Percentiles rank a stretch among this genome's conserved stretches.
Conservation (phyloP, 2,329 filamentous ascomycete genomes). For the Colletotrichum graminicola region DNA sequence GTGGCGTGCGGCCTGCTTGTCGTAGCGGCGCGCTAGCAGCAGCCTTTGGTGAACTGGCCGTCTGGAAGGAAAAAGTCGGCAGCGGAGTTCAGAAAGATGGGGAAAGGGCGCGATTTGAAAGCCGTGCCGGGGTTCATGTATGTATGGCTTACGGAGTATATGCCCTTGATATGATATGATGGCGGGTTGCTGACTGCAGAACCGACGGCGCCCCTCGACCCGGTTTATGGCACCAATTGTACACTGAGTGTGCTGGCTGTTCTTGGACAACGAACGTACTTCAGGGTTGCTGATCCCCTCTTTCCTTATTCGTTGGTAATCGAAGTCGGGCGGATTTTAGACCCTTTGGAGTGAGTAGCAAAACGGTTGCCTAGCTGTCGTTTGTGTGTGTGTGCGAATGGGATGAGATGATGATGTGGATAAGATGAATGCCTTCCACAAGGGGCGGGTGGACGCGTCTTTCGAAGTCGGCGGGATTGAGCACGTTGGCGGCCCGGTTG, state of each 20-base stretch:
- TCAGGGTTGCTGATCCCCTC: constrained; percentile 6
- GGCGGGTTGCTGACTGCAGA: constrained; percentile 42
- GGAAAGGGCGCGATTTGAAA: constrained; percentile 30
- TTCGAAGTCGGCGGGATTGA: background rate
- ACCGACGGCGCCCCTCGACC: constrained; percentile 30
- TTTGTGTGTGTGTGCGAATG: background rate
- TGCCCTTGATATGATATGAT: constrained; percentile 19
- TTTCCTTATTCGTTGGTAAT: constrained; percentile 20
- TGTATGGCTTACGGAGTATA: constrained; percentile 15
- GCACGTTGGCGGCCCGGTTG: constrained; percentile 16
- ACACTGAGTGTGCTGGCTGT: background rate
- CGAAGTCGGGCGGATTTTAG: constrained; percentile 8
- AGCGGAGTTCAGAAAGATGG: constrained; percentile 35
- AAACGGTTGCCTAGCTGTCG: constrained; percentile 7
- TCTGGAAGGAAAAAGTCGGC: constrained; percentile 33
- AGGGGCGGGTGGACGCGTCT: background rate
- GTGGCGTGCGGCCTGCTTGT: constrained; percentile 32
- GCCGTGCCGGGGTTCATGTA: constrained; percentile 6
- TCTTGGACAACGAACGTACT: background rate
- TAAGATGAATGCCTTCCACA: background rate
- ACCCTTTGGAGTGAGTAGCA: constrained; percentile 24
- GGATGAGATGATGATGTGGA: constrained; percentile 13
- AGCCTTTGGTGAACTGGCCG: constrained; percentile 30
- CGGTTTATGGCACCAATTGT: constrained; percentile 2
- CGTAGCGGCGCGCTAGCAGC: constrained; percentile 31